phyloP scores from a whole-genome alignment of 306 rosid species.

The Parietaria judaica region DNA sequence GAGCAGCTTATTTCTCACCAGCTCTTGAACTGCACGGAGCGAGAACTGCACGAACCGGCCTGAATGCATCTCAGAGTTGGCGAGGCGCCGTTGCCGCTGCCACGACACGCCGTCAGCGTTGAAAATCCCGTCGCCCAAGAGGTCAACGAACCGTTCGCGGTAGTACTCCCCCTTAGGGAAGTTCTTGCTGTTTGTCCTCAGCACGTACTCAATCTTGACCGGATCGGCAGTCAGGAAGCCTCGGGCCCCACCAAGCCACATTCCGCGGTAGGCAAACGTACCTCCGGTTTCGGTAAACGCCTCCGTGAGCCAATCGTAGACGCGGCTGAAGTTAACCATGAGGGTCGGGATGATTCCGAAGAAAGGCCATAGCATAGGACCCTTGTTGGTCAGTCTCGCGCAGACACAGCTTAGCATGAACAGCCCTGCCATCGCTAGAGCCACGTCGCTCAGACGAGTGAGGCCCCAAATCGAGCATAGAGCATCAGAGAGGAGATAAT shows the following conservation, averaged over 20 bases:
- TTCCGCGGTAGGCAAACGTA: conserved; percentile 33
- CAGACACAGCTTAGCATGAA: conserved; percentile 18
- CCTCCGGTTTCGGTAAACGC: conserved; percentile 35
- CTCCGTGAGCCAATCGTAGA: conserved; percentile 29
- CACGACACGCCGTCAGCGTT: conserved; percentile 33
- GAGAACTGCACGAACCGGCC: conserved; percentile 19
- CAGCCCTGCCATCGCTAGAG: conserved; percentile 19
- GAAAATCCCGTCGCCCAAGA: conserved; percentile 41
- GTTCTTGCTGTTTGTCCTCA: conserved; percentile 32
- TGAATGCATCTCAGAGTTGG: conserved; percentile 32
- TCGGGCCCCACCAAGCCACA: conserved; percentile 23
- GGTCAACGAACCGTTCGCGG: conserved; percentile 30
- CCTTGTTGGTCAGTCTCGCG: conserved; percentile 28
- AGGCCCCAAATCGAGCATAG: conserved; percentile 4
- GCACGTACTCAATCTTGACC: conserved; percentile 34
- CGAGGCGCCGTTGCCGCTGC: conserved; percentile 33
- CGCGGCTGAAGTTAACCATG: conserved; percentile 11
- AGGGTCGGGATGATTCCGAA: conserved; percentile 28
- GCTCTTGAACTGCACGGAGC: conserved; percentile 15
- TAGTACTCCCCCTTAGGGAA: conserved; percentile 39
- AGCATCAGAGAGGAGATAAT: conserved; percentile 1
- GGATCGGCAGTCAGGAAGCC: conserved; percentile 34
- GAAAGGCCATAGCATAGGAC: conserved; percentile 41
- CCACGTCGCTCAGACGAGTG: conserved; percentile 18
- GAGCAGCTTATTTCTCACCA: conserved; percentile 31